These are phyloP conservation scores for Candida ulmi DNA, from an alignment of 805 yeast species.

Conservation along the genomic window DNA sequence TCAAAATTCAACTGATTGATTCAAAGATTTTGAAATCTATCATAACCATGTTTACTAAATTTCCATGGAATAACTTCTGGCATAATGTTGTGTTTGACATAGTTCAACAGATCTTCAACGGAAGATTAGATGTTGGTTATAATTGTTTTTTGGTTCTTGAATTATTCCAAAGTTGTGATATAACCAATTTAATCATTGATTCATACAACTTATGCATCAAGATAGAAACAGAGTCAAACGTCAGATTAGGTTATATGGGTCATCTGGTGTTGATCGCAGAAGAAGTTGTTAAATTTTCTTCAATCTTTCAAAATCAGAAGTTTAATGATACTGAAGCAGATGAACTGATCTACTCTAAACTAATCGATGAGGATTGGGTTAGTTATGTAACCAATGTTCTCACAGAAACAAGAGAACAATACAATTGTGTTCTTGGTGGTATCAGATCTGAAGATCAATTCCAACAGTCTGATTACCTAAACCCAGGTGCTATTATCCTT, in stretches of 20 bases:
- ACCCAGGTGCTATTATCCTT: constrained; percentile 19
- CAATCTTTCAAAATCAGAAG: constrained; percentile 25
- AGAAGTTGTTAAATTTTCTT: constrained; percentile 84
- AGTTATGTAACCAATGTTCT: constrained; percentile 69
- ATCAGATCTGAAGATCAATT: constrained; percentile 24
- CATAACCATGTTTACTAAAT: constrained; percentile 61
- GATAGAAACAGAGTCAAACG: constrained; percentile 53
- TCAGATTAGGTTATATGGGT: constrained; percentile 94
- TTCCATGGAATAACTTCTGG: constrained; percentile 80
- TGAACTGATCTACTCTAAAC: constrained; percentile 19
- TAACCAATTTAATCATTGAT: constrained; percentile 58
- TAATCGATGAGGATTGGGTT: constrained; percentile 52
- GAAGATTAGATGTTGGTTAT: constrained; percentile 65
- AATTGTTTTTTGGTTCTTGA: constrained; percentile 59
- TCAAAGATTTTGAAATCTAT: constrained; percentile 55
- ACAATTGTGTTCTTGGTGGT: constrained; percentile 82
- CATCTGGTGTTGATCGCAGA: constrained; percentile 91
- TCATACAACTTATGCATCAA: constrained; percentile 58
- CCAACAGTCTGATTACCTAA: constrained; percentile 17
- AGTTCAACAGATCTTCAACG: constrained; percentile 77
- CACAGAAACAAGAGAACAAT: constrained; percentile 77
- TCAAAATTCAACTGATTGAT: constrained; percentile 64
- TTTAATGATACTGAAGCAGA: constrained; percentile 21
- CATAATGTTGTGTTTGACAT: constrained; percentile 84
- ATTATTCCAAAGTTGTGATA: constrained; percentile 51